Evolutionary conservation across 2,329 filamentous ascomycete species (phyloP).

Genomic region (Gaeumannomyces tritici): DNA sequence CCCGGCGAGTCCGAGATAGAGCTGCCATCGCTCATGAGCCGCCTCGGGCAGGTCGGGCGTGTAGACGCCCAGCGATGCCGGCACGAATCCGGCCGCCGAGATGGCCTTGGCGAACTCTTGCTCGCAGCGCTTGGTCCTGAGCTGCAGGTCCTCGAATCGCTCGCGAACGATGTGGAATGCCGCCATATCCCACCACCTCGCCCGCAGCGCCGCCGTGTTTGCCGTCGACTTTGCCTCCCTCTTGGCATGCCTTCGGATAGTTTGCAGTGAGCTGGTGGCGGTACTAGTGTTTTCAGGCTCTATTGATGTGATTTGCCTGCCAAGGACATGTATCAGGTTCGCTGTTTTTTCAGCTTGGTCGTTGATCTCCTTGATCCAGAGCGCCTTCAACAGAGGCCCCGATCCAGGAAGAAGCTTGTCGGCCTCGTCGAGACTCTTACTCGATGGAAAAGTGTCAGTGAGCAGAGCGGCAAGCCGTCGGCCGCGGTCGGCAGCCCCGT

Average conservation of each 20-base stretch:
- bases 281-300: not conserved
- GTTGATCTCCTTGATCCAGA: constrained; percentile 1
- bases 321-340: not conserved
- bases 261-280: not conserved
- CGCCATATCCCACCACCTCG: not conserved
- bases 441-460: not conserved
- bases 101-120: not conserved
- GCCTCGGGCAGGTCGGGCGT: not conserved
- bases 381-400: not conserved
- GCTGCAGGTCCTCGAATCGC: not conserved
- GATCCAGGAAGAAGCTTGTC: not conserved
- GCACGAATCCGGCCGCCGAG: not conserved
- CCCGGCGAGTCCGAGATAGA: not conserved
- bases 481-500: not conserved
- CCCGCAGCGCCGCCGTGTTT: not conserved
- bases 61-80: not conserved
- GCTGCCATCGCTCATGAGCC: not conserved
- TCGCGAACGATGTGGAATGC: not conserved
- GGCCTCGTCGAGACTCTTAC: not conserved
- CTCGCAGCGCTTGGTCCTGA: not conserved
- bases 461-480: not conserved
- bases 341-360: not conserved
- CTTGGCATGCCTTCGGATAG: not conserved
- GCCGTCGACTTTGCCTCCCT: not conserved
- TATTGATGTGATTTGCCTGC: not conserved